These are phyloP conservation scores for Lactifluus hygrophoroides DNA, from an alignment of 768 basidiomycete species.

Conservation along the genomic window DNA sequence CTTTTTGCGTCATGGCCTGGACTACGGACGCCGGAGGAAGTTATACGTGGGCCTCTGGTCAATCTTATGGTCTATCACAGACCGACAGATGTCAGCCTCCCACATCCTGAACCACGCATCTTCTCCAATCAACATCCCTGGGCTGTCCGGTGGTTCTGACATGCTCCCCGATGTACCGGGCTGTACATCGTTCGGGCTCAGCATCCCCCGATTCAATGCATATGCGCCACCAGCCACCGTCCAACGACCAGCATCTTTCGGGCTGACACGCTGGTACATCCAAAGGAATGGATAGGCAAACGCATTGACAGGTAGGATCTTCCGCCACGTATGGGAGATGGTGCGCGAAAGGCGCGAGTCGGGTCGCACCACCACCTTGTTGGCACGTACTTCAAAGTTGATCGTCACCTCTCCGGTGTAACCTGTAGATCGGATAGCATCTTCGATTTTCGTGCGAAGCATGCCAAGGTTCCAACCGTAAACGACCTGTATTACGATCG, in stretches of 20 bases:
- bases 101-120: slow-evolving; percentile 72
- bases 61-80: too few species aligned
- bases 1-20: too few species aligned
- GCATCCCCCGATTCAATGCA: slow-evolving; percentile 42
- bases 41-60: too few species aligned
- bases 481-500: slow-evolving; percentile 35
- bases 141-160: slow-evolving; percentile 26
- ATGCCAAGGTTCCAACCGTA: slow-evolving; percentile 47
- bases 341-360: slow-evolving; percentile 54
- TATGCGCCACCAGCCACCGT: slow-evolving; percentile 67
- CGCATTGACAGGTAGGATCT: slow-evolving; percentile 55
- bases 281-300: slow-evolving; percentile 72
- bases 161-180: background rate
- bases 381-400: slow-evolving; percentile 37
- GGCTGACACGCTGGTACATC: slow-evolving; percentile 61
- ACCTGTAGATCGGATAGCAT: slow-evolving; percentile 32
- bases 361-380: slow-evolving; percentile 55
- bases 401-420: slow-evolving; percentile 38
- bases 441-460: slow-evolving; percentile 30
- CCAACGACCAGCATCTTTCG: slow-evolving; percentile 63
- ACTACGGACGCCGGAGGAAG: too few species aligned
- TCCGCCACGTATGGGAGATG: slow-evolving; percentile 63
- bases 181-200: background rate
- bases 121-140: slow-evolving; percentile 44
- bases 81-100: slow-evolving; percentile 51